Evolutionary conservation across 1,139 yeast species (phyloP), one percentile per base, ranked within the genome.

Genomic region (Taphrina populina): DNA sequence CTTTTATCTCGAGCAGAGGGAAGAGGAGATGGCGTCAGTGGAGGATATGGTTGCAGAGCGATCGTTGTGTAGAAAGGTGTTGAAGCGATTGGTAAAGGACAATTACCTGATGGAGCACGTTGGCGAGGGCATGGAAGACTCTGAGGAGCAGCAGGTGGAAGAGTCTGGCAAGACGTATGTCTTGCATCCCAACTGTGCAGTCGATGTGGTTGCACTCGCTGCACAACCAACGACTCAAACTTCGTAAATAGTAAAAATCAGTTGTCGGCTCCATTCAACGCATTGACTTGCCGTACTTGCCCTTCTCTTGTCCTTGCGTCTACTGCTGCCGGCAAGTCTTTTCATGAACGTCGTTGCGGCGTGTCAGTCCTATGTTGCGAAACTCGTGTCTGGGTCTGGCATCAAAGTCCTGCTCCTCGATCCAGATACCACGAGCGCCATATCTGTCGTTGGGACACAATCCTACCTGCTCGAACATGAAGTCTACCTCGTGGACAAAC

Each of bases 381-480:
- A 77, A 44, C 71, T 82, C 56, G 74, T 79, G 20, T 55, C 59
- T 49, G 20, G 61, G 53, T 58, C 62, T 11, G 63, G 63, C 34
- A 82, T 90, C 57, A 81, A 80, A 61, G 95, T 90, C 30, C 74
- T 92, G 34, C 74, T 92, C 41, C 76, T 94, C 57, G 99, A 92
- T 67, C 73, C 78, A 57, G 75, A 76, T 62, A 92, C 99, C 1
- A 85, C 95, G 13, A 77, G 88, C 0, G 80, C 88, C 26, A 80
- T 94, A 20, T 88, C 96, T 13, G 77, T 92, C 78, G 81, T 85
- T 62, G 80, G 95, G 40, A 84, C 96, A 1, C 98, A 94, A 69
- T 83, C 95, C 4, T 85, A 83, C 62, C 75, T 92, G 52, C 76
- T 92, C 47, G 82, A 84, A 62, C 80, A 86, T 63, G 95, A 90